Base-by-base conservation (phyloP, 257 asterid species). In the Nicotiana noctiflora region DNA sequence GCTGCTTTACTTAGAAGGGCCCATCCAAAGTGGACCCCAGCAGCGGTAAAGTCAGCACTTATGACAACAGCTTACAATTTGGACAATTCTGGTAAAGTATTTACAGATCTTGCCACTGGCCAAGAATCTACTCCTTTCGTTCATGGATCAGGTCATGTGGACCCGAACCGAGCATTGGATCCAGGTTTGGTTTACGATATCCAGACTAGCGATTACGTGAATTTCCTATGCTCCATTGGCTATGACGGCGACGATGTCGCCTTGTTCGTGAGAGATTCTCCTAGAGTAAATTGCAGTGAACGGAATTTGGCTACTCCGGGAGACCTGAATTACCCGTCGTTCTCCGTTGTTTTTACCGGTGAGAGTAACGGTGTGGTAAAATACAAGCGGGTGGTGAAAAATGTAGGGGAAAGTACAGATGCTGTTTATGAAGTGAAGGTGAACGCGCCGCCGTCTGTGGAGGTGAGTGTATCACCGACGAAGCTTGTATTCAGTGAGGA, bases 121-220 rank as follows among this genome's bases (percentile, higher is more conserved):
- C 23, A 6, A 21, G 88, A 84, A 78, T 92, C 98, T 0, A 89
- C 82, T 9, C 90, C 97, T 1, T 92, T 88, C 27, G 87, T 87
- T 52, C 92, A 91, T 29, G 99, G 99, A 27, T 74, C 97, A 7
- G 99, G 99, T 2, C 99, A 95, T 13, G 98, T 95, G 1, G 94
- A 92, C 25, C 99, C 99, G 3, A 95, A 93, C 89, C 78, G 86
- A 46, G 96, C 99, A 0, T 63, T 89, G 63, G 78, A 95, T 57
- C 99, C 99, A 0, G 99, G 99, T 7, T 74, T 95, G 91, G 86
- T 95, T 1, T 95, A 93, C 31, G 97, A 93, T 65, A 31, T 92
- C 25, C 84, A 76, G 1, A 79, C 80, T 0, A 31, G 8, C 6
- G 96, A 95, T 37, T 95, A 90, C 80, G 81, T 95, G 66, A 91